Percentiles rank a stretch among this genome's conserved stretches.
phyloP scores from a whole-genome alignment of 306 rosid genomes.

The Lupinus albus region DNA sequence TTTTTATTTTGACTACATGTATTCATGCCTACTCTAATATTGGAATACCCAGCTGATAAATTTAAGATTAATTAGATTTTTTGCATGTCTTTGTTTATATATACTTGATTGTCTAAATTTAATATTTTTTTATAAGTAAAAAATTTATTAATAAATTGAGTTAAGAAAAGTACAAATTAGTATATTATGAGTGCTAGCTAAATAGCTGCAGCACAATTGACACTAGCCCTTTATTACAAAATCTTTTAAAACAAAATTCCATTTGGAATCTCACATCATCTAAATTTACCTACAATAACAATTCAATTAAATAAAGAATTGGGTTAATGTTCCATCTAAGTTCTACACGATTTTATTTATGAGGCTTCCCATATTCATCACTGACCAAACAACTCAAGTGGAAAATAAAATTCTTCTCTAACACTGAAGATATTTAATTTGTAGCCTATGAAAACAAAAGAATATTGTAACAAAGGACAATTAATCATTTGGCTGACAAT shows the following conservation, averaged over 20 bases:
- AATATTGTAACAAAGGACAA: conserved; percentile 39
- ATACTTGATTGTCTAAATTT: neutral
- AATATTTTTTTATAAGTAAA: neutral
- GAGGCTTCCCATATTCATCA: conserved; percentile 1
- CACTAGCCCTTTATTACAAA: too few species aligned
- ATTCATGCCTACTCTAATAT: conserved; percentile 32
- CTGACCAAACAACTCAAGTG: conserved; percentile 25
- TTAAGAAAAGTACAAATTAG: too few species aligned
- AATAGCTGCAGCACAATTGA: too few species aligned
- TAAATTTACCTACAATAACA: too few species aligned
- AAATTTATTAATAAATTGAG: too few species aligned
- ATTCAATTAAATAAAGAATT: too few species aligned
- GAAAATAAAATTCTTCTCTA: conserved; percentile 20
- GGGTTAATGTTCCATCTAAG: conserved; percentile 15
- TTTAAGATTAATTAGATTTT: conserved; percentile 31
- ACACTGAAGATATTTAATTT: conserved; percentile 23
- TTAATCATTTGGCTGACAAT: conserved; percentile 41
- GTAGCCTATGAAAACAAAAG: conserved; percentile 5
- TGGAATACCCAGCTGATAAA: neutral
- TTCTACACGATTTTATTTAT: neutral
- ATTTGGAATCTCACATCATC: too few species aligned
- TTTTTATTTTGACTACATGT: conserved; percentile 24
- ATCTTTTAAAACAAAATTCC: too few species aligned
- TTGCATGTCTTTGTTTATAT: neutral
- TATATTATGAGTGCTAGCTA: too few species aligned